Base-by-base conservation (phyloP, 2,329 filamentous ascomycete species). In the Xylariaceae sp. region DNA sequence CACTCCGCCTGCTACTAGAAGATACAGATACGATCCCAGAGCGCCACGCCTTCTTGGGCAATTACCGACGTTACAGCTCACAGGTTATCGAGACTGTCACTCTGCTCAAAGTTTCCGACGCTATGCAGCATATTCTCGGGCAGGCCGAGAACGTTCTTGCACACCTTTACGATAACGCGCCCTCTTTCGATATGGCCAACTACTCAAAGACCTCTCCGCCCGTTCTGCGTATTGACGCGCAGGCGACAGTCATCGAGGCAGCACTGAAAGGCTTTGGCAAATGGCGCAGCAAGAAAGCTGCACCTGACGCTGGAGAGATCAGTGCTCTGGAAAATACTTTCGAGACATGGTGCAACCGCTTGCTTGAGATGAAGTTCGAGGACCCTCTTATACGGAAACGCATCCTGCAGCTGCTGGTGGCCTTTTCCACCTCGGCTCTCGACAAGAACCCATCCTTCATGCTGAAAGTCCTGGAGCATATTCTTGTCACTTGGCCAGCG, bases 1-100 rank as follows among this genome's bases (percentile, higher is more conserved):
- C 87, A 0, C 80, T 90, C 51, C 74, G 89, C 11, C 94, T 96
- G 58, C 76, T 99, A 1, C 78, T 90, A 61, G 91, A 97, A 63
- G 94, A 99, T 64, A 95, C 96, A 48, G 94, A 99, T 63, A 97
- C 92, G 0, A 76, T 92, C 17, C 94, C 94, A 0, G 94, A 99
- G 66, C 82, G 90, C 19, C 94, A 99, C 69, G 90, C 90, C 1
- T 99, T 99, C 66, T 78, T 97, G 11, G 90, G 92, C 4, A 97
- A 99, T 64, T 99, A 99, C 67, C 81, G 94, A 36, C 82, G 94
- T 51, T 97, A 96, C 63, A 94, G 90, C 66, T 84, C 85, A 3
- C 86, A 89, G 52, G 81, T 96, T 22, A 90, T 99, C 48, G 92
- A 97, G 68, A 80, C 80, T 14, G 89, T 97, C 55, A 90, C 95